Evolutionary conservation across 208 protist species (phyloP), one percentile per base, ranked within the genome.

Genomic region (Porcisia hertigi): DNA sequence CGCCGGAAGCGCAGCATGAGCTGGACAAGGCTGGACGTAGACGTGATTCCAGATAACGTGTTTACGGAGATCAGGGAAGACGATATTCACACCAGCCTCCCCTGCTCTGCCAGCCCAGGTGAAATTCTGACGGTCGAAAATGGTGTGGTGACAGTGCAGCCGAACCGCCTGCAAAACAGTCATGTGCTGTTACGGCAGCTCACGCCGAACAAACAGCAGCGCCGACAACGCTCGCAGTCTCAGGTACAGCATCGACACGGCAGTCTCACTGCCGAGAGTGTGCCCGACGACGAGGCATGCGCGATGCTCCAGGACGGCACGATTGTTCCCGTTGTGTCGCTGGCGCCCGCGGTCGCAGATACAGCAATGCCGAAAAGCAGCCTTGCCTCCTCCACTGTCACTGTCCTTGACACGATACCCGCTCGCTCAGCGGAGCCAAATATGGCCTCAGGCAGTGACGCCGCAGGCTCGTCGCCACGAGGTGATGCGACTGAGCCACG

Each of bases 51-150:
- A 1, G 86, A 92, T 63, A 88, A 86, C 69, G 76, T 85, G 14
- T 75, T 75, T 16, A 73, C 77, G n/a, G 86, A 92, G 71, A 92
- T 90, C 39, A 75, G 71, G 52, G 88, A 92, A 62, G 79, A 85
- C 39, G 69, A 83, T 53, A 78, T 72, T 18, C 62, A 83, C 45
- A 87, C 80, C 14, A 83, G 77, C 41, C 83, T 84, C 1, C 69
- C 86, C 11, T 81, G 81, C 58, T 84, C 80, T 25, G 70, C 58
- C 41, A 69, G 41, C n/a, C 58, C 69, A 25, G 73, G 70, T 54
- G 77, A 77, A 62, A 45, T 75, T 25, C 57, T 59, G 11, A 66
- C 49, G 49, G 70, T 25, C 54, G 41, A 39, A 41, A 52, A 39
- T 30, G 65, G 47, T 5, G 34, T 52, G 3, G 43, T 63, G 55